Conservation (phyloP, 805 yeast species). For the Kregervanrija delftensis region DNA sequence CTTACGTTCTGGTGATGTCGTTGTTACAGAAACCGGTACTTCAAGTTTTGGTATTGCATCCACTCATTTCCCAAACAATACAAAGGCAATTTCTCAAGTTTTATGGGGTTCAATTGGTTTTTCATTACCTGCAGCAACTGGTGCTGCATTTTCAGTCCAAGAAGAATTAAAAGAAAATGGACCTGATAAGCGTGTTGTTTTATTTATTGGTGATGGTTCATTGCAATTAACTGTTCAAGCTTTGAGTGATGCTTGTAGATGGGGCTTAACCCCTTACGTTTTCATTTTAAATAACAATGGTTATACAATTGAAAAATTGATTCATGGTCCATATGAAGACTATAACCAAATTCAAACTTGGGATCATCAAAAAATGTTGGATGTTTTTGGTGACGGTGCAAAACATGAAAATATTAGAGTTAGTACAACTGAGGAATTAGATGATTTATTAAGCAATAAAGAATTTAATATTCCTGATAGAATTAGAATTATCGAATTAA, state of each 20-base stretch:
- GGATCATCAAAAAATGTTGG: conserved; percentile 54
- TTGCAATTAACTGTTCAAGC: conserved; percentile 70
- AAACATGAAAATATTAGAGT: conserved; percentile 50
- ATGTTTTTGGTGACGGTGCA: conserved; percentile 50
- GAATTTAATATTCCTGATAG: conserved; percentile 48
- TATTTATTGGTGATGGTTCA: conserved; percentile 73
- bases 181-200: conserved; percentile 46
- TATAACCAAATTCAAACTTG: conserved; percentile 66
- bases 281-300: conserved; percentile 68
- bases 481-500: conserved; percentile 60
- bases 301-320: conserved; percentile 69
- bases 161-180: conserved; percentile 50
- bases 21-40: conserved; percentile 70
- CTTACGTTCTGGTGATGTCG: conserved; percentile 60
- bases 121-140: conserved; percentile 60
- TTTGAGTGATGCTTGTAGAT: conserved; percentile 61
- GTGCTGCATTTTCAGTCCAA: conserved; percentile 63
- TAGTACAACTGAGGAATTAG: conserved; percentile 51
- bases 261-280: conserved; percentile 61
- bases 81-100: conserved; percentile 65
- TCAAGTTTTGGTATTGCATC: conserved; percentile 67
- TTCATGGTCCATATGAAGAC: conserved; percentile 59
- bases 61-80: conserved; percentile 55
- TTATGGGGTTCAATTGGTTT: conserved; percentile 74
- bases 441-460: conserved; percentile 38